Evolutionary conservation across 768 basidiomycete species (phyloP).

Genomic region (Chalciporus chontae): DNA sequence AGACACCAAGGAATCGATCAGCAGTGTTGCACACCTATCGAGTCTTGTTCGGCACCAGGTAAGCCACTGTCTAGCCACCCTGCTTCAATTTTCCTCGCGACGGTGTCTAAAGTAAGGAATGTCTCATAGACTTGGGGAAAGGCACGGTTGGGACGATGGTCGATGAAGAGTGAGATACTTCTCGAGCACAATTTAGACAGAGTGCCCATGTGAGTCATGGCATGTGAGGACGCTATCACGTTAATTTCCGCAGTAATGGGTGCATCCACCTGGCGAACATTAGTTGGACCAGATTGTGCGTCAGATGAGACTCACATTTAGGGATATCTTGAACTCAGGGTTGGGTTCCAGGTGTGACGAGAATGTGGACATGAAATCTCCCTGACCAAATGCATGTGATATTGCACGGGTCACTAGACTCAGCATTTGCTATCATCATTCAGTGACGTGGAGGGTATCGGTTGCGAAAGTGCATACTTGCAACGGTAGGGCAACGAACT

Average conservation of each 20-base stretch:
- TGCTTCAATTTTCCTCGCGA: constrained; percentile 43
- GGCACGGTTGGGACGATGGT: constrained; percentile 29
- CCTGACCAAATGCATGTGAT: constrained; percentile 51
- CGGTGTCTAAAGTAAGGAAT: constrained; percentile 28
- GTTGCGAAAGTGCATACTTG: constrained; percentile 33
- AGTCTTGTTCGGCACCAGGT: constrained; percentile 19
- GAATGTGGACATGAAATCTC: constrained; percentile 49
- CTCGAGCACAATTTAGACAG: constrained; percentile 39
- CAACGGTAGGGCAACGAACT: constrained; percentile 60
- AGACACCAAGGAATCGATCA: constrained; percentile 5
- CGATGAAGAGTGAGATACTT: constrained; percentile 32
- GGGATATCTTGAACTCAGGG: constrained; percentile 17
- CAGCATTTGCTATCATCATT: constrained; percentile 22
- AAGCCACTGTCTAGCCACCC: constrained; percentile 46
- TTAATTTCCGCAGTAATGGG: constrained; percentile 35
- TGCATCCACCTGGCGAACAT: constrained; percentile 26
- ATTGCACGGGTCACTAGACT: constrained; percentile 44
- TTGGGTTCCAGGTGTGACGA: constrained; percentile 31
- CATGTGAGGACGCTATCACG: constrained; percentile 31
- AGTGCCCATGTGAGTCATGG: constrained; percentile 37
- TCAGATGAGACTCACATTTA: constrained; percentile 9
- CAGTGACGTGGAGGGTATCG: constrained; percentile 14
- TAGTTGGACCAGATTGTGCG: background rate
- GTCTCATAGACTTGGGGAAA: constrained; percentile 26
- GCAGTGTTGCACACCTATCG: constrained; percentile 34